A percentile compares a stretch with the other conserved stretches of the same genome.
phyloP scores from a whole-genome alignment of 208 protist genomes.

The Phytomonas sp. region DNA sequence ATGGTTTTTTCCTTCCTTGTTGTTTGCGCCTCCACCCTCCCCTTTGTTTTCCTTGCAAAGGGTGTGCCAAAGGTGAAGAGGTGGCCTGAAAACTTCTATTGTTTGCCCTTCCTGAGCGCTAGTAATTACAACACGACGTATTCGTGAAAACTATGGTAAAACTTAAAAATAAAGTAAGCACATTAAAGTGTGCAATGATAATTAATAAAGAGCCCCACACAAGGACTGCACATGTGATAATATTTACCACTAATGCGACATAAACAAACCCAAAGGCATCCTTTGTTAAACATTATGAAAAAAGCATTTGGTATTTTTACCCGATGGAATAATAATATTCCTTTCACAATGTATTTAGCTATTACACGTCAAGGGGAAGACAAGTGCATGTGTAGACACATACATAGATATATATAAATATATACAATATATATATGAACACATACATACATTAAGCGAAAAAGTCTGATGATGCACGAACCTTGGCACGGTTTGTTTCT shows the following conservation, averaged over 20 bases:
- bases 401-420: not conserved
- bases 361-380: constrained; percentile 11
- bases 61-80: no score
- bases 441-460: constrained; percentile 4
- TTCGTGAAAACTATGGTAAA: not conserved
- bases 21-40: no score
- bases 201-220: not conserved
- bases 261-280: not conserved
- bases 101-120: not conserved
- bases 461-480: constrained; percentile 8
- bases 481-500: no score
- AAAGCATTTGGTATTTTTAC: constrained; percentile 5
- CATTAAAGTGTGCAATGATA: constrained; percentile 1
- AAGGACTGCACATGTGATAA: not conserved
- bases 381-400: constrained; percentile 5
- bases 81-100: not conserved
- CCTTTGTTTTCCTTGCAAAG: no score
- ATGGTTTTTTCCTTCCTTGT: no score
- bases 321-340: not conserved
- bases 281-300: not conserved
- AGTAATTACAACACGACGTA: not conserved
- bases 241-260: not conserved
- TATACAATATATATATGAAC: not conserved
- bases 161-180: not conserved
- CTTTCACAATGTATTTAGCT: constrained; percentile 13